Evolutionary conservation across 345 rosid species (phyloP), one percentile per base, ranked within the genome.

Genomic region (Linum trigynum): DNA sequence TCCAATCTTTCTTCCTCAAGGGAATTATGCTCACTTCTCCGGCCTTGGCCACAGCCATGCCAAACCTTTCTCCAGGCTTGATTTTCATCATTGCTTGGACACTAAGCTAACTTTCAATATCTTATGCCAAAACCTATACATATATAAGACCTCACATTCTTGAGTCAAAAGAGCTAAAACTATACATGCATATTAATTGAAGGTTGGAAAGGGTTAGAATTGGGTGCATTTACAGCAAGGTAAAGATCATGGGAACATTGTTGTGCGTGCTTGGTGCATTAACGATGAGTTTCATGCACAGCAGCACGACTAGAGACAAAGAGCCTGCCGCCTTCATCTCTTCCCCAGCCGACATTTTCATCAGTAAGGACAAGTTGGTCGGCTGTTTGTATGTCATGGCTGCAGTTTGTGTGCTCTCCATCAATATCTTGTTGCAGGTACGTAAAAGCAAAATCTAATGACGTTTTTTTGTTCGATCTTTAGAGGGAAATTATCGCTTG

Each of bases 41-140:
- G 35, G 85, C 96, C 67, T 65, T 91, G 77, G 99, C 97, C 9
- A 91, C 97, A 50, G 95, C 99, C 58, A 95, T 95, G 99, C 95
- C 94, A 41, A 95, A 95, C 76, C 90, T 95, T 35, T 86, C 89
- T 72, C 99, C 97, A 0, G 97, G 87, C 43, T 73, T 95, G 39
- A 89, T 95, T 65, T 95, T 95, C 65, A 59, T 83, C 64, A 95
- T 91, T 48, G 97, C 97, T 40, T 91, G 99, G 97, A 60, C 73
- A 71, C 67, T 76, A 57, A 81, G 95, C 95, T 91, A 80, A 1
- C 3, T 10, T 12, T 23, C 0, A 3, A 5, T 56, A 7, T 56
- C 59, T 23, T 23, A 0, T 23, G 32, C 32, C 32, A 23, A 23
- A 23, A 23, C 32, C 32, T 23, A 23, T 1, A 23, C 32, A 23